Conservation (phyloP, 2,329 filamentous ascomycete genomes). For the Colletotrichum somersetense region DNA sequence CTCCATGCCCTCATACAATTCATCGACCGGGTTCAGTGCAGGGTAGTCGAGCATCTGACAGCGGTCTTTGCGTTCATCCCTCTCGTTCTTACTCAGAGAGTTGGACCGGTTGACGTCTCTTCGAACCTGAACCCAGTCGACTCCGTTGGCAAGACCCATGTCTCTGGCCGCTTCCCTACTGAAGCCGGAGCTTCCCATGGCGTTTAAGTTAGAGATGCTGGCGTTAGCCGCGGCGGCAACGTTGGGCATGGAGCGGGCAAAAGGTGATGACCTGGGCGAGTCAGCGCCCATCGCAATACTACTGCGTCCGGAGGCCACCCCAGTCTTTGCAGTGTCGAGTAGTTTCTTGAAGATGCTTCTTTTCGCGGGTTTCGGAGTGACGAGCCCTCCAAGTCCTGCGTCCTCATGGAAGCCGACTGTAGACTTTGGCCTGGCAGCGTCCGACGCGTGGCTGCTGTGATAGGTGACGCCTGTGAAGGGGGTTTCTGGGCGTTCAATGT, state of each 20-base stretch:
- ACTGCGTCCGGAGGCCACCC: conserved; percentile 88
- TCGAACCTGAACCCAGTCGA: conserved; percentile 98
- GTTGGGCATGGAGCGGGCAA: conserved; percentile 56
- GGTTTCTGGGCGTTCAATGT: conserved; percentile 68
- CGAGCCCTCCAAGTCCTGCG: conserved; percentile 82
- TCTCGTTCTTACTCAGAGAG: conserved; percentile 89
- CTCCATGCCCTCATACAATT: conserved; percentile 85
- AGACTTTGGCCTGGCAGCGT: conserved; percentile 72
- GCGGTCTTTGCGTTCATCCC: conserved; percentile 84
- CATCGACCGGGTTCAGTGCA: conserved; percentile 89
- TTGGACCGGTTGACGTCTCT: conserved; percentile 96
- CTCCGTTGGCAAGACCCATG: conserved; percentile 72
- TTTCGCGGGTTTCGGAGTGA: conserved; percentile 81
- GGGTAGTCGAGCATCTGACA: conserved; percentile 96
- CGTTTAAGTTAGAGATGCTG: conserved; percentile 47
- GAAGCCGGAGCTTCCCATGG: conserved; percentile 52
- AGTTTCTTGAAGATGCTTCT: conserved; percentile 96
- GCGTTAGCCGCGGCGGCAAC: conserved; percentile 62
- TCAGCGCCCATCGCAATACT: conserved; percentile 77
- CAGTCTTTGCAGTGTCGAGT: conserved; percentile 92
- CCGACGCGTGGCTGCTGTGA: conserved; percentile 86
- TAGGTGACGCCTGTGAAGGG: conserved; percentile 87
- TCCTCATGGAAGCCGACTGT: conserved; percentile 77
- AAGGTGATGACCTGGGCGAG: conserved; percentile 58
- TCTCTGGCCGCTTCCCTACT: conserved; percentile 72